A percentile compares a stretch with the other conserved stretches of the same genome.
phyloP scores from a whole-genome alignment of 192 early-diverging fungal species.

The Coemansia sp. region DNA sequence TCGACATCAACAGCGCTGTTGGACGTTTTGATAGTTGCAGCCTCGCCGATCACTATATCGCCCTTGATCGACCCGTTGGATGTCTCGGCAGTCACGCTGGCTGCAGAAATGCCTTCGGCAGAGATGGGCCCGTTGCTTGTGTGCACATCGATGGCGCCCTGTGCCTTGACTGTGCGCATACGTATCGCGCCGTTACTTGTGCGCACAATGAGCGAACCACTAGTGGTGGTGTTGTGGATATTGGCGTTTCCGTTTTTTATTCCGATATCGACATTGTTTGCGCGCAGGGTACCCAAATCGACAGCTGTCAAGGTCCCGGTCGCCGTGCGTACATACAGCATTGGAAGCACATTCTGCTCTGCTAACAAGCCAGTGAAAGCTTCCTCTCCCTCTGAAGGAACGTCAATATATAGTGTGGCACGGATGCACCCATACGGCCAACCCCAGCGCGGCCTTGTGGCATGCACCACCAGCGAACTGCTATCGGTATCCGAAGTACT shows the following conservation, averaged over 20 bases:
- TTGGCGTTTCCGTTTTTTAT: constrained; percentile 21
- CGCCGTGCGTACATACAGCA: constrained; percentile 13
- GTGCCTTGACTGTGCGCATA: neutral
- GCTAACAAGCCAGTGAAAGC: no score
- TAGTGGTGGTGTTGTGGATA: constrained; percentile 10
- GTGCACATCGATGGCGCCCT: neutral
- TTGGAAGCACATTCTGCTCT: neutral
- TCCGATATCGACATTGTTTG: neutral
- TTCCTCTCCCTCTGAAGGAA: neutral
- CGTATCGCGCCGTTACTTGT: constrained; percentile 18
- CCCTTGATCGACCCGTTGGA: constrained; percentile 28
- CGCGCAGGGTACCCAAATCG: constrained; percentile 14
- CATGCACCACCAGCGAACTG: constrained; percentile 5
- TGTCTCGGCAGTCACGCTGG: neutral
- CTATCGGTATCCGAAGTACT: neutral
- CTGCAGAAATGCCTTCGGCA: neutral
- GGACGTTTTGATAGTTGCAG: neutral
- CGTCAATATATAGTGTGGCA: constrained; percentile 15
- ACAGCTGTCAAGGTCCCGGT: constrained; percentile 9
- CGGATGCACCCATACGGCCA: constrained; percentile 38
- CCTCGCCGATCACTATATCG: neutral
- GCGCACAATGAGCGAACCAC: constrained; percentile 8
- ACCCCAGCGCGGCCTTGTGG: constrained; percentile 20
- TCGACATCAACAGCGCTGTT: constrained; percentile 16
- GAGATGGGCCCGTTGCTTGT: constrained; percentile 13